Evolutionary conservation across 1,139 yeast genomes (phyloP).

Genomic region (Chernovozyma sophiae-reginae): DNA sequence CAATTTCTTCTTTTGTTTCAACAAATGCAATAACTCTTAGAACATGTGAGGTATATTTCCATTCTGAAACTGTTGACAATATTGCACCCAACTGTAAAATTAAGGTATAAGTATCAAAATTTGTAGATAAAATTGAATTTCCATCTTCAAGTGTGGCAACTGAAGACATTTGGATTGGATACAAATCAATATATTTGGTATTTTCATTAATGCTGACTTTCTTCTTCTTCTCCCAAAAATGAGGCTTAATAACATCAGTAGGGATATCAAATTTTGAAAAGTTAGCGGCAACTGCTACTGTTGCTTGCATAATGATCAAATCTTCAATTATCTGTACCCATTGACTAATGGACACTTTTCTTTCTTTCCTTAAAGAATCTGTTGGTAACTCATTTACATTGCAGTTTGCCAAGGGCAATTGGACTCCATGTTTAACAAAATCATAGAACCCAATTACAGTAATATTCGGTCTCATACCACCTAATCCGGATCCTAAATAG

Average conservation of each 20-base stretch:
- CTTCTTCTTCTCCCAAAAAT: conserved; percentile 17
- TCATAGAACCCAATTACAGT: conserved; percentile 89
- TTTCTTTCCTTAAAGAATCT: conserved; percentile 70
- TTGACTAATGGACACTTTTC: conserved; percentile 64
- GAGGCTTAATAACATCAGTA: conserved; percentile 16
- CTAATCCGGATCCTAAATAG: conserved; percentile 86
- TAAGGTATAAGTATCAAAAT: conserved; percentile 90
- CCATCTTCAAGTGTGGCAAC: conserved; percentile 63
- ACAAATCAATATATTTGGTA: conserved; percentile 70
- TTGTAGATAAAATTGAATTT: conserved; percentile 71
- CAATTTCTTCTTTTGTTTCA: conserved; percentile 65
- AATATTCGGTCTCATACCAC: conserved; percentile 96
- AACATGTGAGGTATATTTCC: conserved; percentile 68
- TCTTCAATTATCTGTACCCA: conserved; percentile 96
- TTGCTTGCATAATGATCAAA: conserved; percentile 84
- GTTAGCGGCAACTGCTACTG: conserved; percentile 91
- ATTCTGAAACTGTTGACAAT: conserved; percentile 83
- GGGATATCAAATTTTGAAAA: conserved; percentile 65
- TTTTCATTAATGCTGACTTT: conserved; percentile 15
- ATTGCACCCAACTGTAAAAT: conserved; percentile 92
- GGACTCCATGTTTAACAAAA: conserved; percentile 39
- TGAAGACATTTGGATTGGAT: conserved; percentile 96
- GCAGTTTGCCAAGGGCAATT: conserved; percentile 20
- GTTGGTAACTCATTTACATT: conserved; percentile 57
- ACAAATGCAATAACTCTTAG: conserved; percentile 87